Conservation (phyloP, 768 basidiomycete species). For the Tephrocybe sp. region DNA sequence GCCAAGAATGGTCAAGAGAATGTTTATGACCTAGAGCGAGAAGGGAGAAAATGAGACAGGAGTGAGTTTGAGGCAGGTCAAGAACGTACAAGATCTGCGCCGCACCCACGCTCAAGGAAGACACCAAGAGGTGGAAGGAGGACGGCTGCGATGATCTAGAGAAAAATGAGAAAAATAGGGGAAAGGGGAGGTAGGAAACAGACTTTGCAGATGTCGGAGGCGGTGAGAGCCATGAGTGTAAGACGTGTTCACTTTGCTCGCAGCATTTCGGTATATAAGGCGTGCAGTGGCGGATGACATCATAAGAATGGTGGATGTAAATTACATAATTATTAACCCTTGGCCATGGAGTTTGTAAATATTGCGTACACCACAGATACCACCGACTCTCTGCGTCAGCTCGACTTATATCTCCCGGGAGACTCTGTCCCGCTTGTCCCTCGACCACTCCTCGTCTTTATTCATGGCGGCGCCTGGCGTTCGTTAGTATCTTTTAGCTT, state of each 20-base stretch:
- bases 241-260: background rate
- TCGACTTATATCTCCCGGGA: slow-evolving; percentile 52
- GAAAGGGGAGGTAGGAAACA: slow-evolving; percentile 14
- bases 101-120: slow-evolving; percentile 85
- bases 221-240: slow-evolving; percentile 61
- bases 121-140: slow-evolving; percentile 83
- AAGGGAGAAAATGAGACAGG: background rate
- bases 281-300: slow-evolving; percentile 10
- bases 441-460: slow-evolving; percentile 52
- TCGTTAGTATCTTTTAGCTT: slow-evolving; percentile 34
- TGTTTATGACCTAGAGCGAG: slow-evolving; percentile 56
- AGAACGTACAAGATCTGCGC: slow-evolving; percentile 63
- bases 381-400: slow-evolving; percentile 36
- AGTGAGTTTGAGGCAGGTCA: slow-evolving; percentile 3
- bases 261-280: background rate
- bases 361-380: slow-evolving; percentile 35
- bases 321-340: background rate
- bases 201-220: slow-evolving; percentile 80
- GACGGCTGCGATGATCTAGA: slow-evolving; percentile 58
- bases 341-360: slow-evolving; percentile 26
- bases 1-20: slow-evolving; percentile 74
- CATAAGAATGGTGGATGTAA: slow-evolving; percentile 1
- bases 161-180: slow-evolving; percentile 8
- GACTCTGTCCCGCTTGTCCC: background rate
- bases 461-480: slow-evolving; percentile 86